Conservation (phyloP, 768 basidiomycete species). For the Termitomyces sp. region DNA sequence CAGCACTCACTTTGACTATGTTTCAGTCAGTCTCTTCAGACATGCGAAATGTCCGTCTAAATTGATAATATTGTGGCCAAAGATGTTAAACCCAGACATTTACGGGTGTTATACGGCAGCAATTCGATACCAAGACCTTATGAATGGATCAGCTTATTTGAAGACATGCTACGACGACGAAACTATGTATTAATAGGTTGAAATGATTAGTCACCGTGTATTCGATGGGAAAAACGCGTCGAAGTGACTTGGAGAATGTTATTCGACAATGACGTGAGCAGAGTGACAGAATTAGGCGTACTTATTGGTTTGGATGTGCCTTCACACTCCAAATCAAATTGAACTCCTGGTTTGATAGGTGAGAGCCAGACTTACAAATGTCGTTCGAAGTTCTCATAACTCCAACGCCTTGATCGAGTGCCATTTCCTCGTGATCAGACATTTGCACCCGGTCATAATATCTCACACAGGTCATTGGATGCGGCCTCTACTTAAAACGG, state of each 20-base stretch:
- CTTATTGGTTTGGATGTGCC: background rate
- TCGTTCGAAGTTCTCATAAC: background rate
- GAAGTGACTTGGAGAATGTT: background rate
- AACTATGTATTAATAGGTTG: background rate
- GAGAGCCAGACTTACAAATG: background rate
- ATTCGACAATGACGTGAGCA: background rate
- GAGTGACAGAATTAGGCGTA: background rate
- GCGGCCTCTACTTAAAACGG: background rate
- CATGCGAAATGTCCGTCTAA: background rate
- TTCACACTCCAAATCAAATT: background rate
- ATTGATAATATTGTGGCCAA: background rate
- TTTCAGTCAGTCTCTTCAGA: background rate
- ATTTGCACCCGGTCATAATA: conserved; percentile 2
- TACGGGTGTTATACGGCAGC: background rate
- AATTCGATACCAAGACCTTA: background rate
- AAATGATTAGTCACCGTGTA: background rate
- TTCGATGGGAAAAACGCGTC: background rate
- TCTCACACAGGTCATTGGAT: background rate
- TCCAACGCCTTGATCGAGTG: background rate
- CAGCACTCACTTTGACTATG: no score
- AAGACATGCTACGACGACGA: background rate
- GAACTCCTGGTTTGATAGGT: background rate
- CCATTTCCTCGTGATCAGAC: background rate
- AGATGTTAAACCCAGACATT: background rate
- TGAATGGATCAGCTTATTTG: background rate